Base-by-base conservation (phyloP, 176 grass and related monocot genomes). In the Aegilops longissima region DNA sequence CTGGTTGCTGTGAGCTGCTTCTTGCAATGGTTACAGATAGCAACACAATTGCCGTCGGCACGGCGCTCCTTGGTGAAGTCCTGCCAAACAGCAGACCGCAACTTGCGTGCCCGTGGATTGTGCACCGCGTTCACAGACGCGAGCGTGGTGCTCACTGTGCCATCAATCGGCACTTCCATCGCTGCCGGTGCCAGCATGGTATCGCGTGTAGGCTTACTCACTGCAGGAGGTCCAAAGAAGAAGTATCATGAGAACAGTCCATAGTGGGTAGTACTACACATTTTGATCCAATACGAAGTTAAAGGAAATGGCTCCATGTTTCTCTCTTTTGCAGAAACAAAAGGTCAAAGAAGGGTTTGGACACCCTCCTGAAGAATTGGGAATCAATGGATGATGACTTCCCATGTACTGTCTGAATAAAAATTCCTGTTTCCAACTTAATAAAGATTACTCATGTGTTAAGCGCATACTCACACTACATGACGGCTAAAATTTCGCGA, bases 1-100 rank as follows among this genome's bases (percentile, higher is more conserved):
- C 97, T 99, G 78, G 92, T 96, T 25, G 97, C 97, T 13, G 97
- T 99, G 70, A 99, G 94, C 87, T 99, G 97, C 92, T 99, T 99
- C 94, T 99, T 95, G 90, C 97, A 99, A 72, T 96, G 94, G 80
- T 99, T 99, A 87, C 97, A 99, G 79, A 99, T 70, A 18, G 97
- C 97, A 2, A 99, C 92, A 7, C 86, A 99, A 68, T 84, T 96
- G 8, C 97, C 97, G 34, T 99, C 97, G 1, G 86, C 67, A 67
- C 87, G 88, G 2, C 90, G 92, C 85, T 99, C 92, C 90, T 99
- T 99, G 2, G 97, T 96, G 90, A 99, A 99, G 74, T 99, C 97
- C 36, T 99, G 91, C 97, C 97, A 99, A 49, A 99, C 97, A 8
- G 92, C 83, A 64, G 97, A 99, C 21, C 97, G 87, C 52, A 99